Conservation (phyloP, 73 alveolate genomes). For the Stentor roeselii region DNA sequence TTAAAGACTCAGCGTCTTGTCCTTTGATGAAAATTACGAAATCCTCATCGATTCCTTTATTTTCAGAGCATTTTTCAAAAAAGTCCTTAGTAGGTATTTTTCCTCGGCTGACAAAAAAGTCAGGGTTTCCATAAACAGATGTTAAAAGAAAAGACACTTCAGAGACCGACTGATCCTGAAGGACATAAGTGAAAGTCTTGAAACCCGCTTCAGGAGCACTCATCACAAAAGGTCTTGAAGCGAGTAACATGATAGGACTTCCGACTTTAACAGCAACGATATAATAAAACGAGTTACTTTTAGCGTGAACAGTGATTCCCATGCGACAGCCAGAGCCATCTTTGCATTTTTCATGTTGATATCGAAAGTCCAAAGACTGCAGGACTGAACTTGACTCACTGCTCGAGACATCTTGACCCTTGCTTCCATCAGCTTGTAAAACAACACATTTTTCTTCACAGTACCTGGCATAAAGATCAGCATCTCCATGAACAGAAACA, state of each 20-base stretch:
- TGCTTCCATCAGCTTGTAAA: not conserved
- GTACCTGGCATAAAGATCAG: slow-evolving; percentile 19
- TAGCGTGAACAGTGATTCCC: slow-evolving; percentile 18
- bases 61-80: slow-evolving; percentile 18
- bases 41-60: not conserved
- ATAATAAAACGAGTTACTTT: not conserved
- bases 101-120: not conserved
- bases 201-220: not conserved
- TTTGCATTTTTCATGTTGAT: not conserved
- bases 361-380: not conserved
- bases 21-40: not conserved
- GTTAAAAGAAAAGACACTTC: not conserved
- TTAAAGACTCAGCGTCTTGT: not conserved
- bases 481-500: not conserved
- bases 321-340: not conserved
- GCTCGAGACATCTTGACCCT: not conserved
- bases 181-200: not conserved
- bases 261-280: not conserved
- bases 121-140: slow-evolving; percentile 21
- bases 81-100: not conserved
- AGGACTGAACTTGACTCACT: not conserved
- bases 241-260: not conserved
- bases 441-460: not conserved
- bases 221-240: not conserved
- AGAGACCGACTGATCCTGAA: not conserved